A percentile compares a stretch with the other conserved stretches of the same genome.
Evolutionary conservation across 495 filamentous ascomycete species (phyloP).

Genomic region (Trichoderma gamsii): DNA sequence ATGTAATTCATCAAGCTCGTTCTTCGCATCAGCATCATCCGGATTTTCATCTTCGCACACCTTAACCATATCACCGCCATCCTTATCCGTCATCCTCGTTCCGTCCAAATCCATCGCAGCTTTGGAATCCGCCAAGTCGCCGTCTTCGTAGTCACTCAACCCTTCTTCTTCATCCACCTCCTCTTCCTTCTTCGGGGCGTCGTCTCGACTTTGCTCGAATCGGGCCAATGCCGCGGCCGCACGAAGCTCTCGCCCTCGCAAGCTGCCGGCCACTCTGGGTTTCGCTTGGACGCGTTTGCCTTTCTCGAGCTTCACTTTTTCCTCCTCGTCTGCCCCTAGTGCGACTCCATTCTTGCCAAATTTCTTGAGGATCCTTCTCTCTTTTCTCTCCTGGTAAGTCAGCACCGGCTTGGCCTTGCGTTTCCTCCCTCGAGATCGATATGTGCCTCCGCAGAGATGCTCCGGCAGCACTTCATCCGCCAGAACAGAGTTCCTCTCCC

Average conservation of each 20-base stretch:
- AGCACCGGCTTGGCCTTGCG: constrained; percentile 46
- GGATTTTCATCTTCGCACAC: constrained; percentile 66
- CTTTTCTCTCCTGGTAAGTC: constrained; percentile 57
- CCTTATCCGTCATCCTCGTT: constrained; percentile 49
- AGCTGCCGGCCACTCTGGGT: constrained; percentile 64
- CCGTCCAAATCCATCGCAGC: constrained; percentile 53
- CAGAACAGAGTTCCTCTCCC: constrained; percentile 44
- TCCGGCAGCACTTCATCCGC: constrained; percentile 51
- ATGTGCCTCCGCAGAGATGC: constrained; percentile 65
- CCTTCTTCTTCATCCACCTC: constrained; percentile 29
- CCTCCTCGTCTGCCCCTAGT: constrained; percentile 59
- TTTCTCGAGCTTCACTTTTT: constrained; percentile 57
- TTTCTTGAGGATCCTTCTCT: constrained; percentile 63
- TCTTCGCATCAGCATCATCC: constrained; percentile 50
- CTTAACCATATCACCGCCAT: constrained; percentile 58
- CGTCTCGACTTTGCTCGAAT: constrained; percentile 54
- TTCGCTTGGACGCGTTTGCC: constrained; percentile 55
- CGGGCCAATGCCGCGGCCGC: constrained; percentile 70
- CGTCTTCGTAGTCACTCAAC: constrained; percentile 35
- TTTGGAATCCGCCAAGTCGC: constrained; percentile 29
- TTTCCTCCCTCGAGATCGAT: constrained; percentile 47
- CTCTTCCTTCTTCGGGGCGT: constrained; percentile 24
- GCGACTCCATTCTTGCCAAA: constrained; percentile 63
- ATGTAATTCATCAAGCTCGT: constrained; percentile 56
- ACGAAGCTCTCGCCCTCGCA: constrained; percentile 64